Conservation (phyloP, 805 yeast genomes). For the Lachancea mirantina region DNA sequence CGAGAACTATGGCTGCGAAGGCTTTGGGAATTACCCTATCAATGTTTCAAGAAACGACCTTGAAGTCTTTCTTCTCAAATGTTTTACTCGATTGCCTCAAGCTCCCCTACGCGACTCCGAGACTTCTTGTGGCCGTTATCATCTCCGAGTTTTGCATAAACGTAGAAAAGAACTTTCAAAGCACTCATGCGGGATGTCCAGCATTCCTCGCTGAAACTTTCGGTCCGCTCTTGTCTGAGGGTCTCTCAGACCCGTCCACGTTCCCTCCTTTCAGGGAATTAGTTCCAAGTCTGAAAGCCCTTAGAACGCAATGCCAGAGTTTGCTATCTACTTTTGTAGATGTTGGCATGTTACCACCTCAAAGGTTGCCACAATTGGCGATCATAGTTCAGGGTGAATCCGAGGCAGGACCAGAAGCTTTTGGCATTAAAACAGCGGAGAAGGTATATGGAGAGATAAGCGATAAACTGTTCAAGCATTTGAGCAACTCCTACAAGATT, state of each 20-base stretch:
- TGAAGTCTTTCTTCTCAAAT: slow-evolving; percentile 35
- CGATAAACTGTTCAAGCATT: slow-evolving; percentile 51
- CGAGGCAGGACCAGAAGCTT: slow-evolving; percentile 92
- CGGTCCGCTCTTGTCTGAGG: slow-evolving; percentile 34
- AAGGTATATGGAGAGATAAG: slow-evolving; percentile 57
- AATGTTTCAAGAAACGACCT: slow-evolving; percentile 35
- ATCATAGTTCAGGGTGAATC: slow-evolving; percentile 89
- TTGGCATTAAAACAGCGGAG: slow-evolving; percentile 71
- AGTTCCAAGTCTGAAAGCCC: slow-evolving; percentile 76
- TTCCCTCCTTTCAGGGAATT: slow-evolving; percentile 63
- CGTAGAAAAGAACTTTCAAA: slow-evolving; percentile 12
- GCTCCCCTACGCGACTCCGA: slow-evolving; percentile 73
- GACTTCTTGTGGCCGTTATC: slow-evolving; percentile 60
- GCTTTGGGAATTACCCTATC: slow-evolving; percentile 68
- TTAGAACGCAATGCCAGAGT: slow-evolving; percentile 82
- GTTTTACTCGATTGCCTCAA: slow-evolving; percentile 37
- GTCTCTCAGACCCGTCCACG: slow-evolving; percentile 25
- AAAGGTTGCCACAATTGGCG: slow-evolving; percentile 74
- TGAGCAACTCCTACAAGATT: slow-evolving; percentile 66
- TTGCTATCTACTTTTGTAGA: slow-evolving; percentile 71
- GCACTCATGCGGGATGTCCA: slow-evolving; percentile 9
- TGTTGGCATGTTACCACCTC: slow-evolving; percentile 62
- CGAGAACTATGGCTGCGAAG: slow-evolving; percentile 66
- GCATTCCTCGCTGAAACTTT: slow-evolving; percentile 26
- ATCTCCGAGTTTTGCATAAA: slow-evolving; percentile 57